Evolutionary conservation across 108 stramenopile genomes (phyloP).

Genomic region (Schizochytrium sp.): DNA sequence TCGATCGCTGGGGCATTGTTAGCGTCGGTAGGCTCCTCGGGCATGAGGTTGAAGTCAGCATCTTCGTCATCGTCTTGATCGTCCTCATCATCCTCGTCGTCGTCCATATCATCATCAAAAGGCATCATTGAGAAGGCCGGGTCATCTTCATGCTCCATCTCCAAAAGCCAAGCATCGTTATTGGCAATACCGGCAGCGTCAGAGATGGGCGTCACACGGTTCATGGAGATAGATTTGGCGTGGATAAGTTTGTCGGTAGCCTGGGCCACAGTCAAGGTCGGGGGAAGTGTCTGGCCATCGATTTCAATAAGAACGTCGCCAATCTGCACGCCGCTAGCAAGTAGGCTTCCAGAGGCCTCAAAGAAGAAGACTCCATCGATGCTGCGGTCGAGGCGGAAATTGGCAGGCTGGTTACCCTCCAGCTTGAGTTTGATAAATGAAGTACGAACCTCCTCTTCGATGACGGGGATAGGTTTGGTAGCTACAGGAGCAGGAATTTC

Average conservation of each 20-base stretch:
- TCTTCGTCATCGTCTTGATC: neutral
- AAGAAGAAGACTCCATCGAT: conserved; percentile 50
- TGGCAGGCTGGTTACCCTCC: neutral
- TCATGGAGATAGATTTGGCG: neutral
- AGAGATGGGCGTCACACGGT: neutral
- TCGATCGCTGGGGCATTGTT: neutral
- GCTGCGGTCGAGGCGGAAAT: conserved; percentile 7
- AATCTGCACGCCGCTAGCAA: neutral
- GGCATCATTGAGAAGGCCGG: conserved; percentile 1
- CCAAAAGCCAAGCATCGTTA: conserved; percentile 1
- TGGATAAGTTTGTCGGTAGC: neutral
- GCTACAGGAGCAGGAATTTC: neutral
- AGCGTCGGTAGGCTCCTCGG: neutral
- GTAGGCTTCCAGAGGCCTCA: conserved; percentile 22
- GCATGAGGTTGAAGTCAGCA: neutral
- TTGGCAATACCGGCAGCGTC: neutral
- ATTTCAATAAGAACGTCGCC: conserved; percentile 39
- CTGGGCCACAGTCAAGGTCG: conserved; percentile 21
- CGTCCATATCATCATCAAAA: neutral
- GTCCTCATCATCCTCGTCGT: neutral
- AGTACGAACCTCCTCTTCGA: neutral
- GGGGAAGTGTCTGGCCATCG: neutral
- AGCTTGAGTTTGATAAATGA: neutral
- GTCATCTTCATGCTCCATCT: neutral
- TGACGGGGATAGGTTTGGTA: neutral